Evolutionary conservation across 768 basidiomycete genomes (phyloP), one percentile per base, ranked within the genome.

Genomic region (Auriscalpium orientale): DNA sequence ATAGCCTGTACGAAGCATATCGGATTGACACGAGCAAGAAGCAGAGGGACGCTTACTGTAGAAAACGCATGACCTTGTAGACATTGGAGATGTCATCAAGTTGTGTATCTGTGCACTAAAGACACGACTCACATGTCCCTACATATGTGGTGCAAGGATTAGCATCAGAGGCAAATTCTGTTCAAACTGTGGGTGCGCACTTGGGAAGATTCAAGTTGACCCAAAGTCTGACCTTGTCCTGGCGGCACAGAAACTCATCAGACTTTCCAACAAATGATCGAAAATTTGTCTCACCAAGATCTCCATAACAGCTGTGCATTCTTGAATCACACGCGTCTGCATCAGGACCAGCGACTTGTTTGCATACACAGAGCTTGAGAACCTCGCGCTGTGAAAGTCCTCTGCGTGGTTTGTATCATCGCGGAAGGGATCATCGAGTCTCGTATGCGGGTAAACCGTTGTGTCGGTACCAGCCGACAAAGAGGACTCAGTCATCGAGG

Each of bases 171-270:
- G 44, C 9, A 15, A 51, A 2, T 2, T 2, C 5, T 28, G 22
- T 37, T 49, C 50, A 48, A 40, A 58, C 34, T 8, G 53, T 43
- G 35, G 21, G 56, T 54, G 71, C 78, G 56, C 67, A 89, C 88
- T 83, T 86, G 46, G 89, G 87, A 84, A 89, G 85, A 10, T 82
- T 84, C 44, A 89, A 64, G 51, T 85, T 87, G 9, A 90, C 79
- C 89, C 89, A 91, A 51, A 91, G 64, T 67, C 87, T 89, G 46
- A 88, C 80, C 64, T 84, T 82, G 68, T 91, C 88, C 88, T 90
- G 40, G 7, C 38, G 9, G 4, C 4, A 18, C 33, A 33, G 65
- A 28, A 28, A 2, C 34, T 21, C 18, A 54, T 0, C 15, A 54
- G 22, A 53, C 43, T 36, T 28, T 5, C 22, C 22, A 28, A 2